Evolutionary conservation across 495 filamentous ascomycete genomes (phyloP).

Genomic region (Penicillium crystallinum): DNA sequence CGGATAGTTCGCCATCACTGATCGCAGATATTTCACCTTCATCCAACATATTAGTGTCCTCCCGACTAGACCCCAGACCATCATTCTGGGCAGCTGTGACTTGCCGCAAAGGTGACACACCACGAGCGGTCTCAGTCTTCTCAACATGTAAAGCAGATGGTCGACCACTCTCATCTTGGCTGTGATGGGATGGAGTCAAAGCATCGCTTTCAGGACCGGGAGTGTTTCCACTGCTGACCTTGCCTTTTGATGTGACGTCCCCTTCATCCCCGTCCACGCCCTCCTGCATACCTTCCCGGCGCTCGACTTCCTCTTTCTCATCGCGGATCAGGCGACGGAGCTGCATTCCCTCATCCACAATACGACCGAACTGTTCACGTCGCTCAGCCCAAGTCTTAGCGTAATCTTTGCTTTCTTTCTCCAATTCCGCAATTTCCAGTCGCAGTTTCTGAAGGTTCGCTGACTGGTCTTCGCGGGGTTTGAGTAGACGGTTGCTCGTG

Average conservation of each 20-base stretch:
- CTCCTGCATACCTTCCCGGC: constrained; percentile 72
- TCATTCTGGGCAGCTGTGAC: constrained; percentile 28
- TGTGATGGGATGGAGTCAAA: constrained; percentile 43
- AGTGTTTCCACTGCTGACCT: constrained; percentile 55
- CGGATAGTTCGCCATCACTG: constrained; percentile 33
- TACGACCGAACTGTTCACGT: constrained; percentile 79
- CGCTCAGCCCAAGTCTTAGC: constrained; percentile 80
- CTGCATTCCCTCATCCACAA: constrained; percentile 86
- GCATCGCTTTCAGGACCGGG: constrained; percentile 56
- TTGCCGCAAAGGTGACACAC: constrained; percentile 40
- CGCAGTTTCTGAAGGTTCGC: constrained; percentile 72
- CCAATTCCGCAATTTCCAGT: constrained; percentile 81
- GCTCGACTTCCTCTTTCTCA: constrained; percentile 84
- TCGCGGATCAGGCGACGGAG: constrained; percentile 82
- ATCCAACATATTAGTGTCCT: constrained; percentile 54
- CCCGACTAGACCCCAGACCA: constrained; percentile 34
- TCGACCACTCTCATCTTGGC: constrained; percentile 41
- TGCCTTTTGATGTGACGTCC: constrained; percentile 48
- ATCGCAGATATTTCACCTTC: constrained; percentile 58
- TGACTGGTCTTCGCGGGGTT: constrained; percentile 77
- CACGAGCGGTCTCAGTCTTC: constrained; percentile 23
- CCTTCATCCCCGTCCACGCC: constrained; percentile 71
- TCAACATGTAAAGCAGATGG: constrained; percentile 33
- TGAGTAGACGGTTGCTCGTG: constrained; percentile 70
- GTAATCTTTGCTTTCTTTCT: constrained; percentile 77